Evolutionary conservation across 306 rosid genomes (phyloP), one percentile per base, ranked within the genome.

Genomic region (Malus sieversii): DNA sequence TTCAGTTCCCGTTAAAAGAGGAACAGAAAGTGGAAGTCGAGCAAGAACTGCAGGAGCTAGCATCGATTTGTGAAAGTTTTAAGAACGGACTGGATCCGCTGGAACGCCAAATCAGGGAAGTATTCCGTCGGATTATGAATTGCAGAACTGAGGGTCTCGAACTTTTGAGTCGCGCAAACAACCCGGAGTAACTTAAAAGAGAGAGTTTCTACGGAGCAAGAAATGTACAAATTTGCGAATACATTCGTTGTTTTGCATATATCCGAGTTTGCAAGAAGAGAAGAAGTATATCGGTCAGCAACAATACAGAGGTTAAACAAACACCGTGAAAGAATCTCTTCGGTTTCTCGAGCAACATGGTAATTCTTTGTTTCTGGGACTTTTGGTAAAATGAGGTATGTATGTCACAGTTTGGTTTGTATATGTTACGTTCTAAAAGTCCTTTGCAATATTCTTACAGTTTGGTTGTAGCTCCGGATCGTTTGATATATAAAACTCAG

Each of bases 71-170:
- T 76, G 87, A 86, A 78, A 83, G 84, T 25, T 75, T 95, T 72
- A 87, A 64, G 63, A 72, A 51, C 9, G 96, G 93, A 23, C 73
- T 92, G 90, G 96, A 90, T 79, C 91, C 88, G 0, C 29, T 95
- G 87, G 96, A 95, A 83, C 90, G 90, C 75, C 97, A 87, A 75
- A 79, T 95, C 73, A 86, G 97, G 77, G 97, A 92, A 38, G 88
- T 83, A 20, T 95, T 95, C 82, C 88, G 87, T 16, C 83, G 84
- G 80, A 92, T 95, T 32, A 84, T 89, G 87, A 60, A 78, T 51
- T 88, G 97, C 85, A 82, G 97, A 85, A 89, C 89, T 1, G 97
- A 89, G 68, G 96, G 96, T 69, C 97, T 88, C 8, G 96, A 94
- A 74, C 82, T 80, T 75, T 82, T 90, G 68, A 84, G 91, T 81